phyloP scores from a whole-genome alignment of 2,329 filamentous ascomycete species.

The Apiospora malaysiana region DNA sequence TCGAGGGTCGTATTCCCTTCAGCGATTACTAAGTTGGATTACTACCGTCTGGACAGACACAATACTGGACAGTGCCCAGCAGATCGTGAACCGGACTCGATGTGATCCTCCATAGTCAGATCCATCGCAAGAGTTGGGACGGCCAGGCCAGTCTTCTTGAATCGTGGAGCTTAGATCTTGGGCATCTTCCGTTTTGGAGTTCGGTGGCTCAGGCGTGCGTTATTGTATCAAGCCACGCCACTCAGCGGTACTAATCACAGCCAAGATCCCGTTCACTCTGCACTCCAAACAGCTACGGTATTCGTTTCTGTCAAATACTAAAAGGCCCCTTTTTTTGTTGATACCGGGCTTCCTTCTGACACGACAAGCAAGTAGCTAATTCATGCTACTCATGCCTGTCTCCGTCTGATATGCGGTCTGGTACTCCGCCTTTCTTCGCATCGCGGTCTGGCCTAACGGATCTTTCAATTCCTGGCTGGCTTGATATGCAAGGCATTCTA shows the following conservation, averaged over 20 bases:
- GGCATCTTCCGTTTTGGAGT: conserved; percentile 13
- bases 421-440: background rate
- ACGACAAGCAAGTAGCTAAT: background rate
- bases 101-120: background rate
- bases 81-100: background rate
- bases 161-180: conserved; percentile 5
- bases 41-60: background rate
- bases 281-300: background rate
- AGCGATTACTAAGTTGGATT: background rate
- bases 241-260: background rate
- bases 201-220: background rate
- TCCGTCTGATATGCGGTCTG: background rate
- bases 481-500: background rate
- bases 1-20: background rate
- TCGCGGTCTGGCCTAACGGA: background rate
- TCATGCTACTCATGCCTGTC: background rate
- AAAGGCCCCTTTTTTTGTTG: conserved; percentile 2
- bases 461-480: background rate
- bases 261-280: background rate
- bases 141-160: background rate
- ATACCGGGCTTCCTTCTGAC: background rate
- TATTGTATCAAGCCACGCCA: conserved; percentile 5
- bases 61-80: conserved; percentile 1
- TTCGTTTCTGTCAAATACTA: conserved; percentile 11
- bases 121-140: background rate